Evolutionary conservation across 768 basidiomycete species (phyloP).

Genomic region (Rubroboletus satanas): DNA sequence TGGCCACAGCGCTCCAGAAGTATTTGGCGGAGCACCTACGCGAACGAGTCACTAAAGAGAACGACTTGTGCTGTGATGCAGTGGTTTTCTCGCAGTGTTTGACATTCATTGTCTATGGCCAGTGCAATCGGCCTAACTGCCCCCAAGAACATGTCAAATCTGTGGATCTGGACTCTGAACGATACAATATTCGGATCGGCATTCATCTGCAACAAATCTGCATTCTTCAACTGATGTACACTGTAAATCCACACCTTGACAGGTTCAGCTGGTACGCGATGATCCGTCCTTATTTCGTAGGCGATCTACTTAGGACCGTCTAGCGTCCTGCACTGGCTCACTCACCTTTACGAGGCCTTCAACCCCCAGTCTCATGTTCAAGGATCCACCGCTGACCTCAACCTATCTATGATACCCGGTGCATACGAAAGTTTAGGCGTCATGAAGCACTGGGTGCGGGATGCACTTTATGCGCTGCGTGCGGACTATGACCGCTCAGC

Average conservation of each 20-base stretch:
- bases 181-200: conserved; percentile 40
- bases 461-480: conserved; percentile 35
- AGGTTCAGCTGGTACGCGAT: conserved; percentile 1
- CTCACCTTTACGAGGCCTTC: conserved; percentile 45
- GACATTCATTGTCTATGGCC: neutral
- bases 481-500: neutral
- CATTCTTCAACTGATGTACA: conserved; percentile 36
- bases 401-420: conserved; percentile 37
- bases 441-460: conserved; percentile 45
- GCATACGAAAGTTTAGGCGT: conserved; percentile 33
- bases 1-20: conserved; percentile 22
- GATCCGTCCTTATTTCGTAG: neutral
- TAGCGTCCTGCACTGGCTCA: conserved; percentile 36
- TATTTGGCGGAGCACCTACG: conserved; percentile 27
- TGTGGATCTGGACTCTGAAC: conserved; percentile 20
- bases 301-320: neutral
- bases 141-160: conserved; percentile 33
- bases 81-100: conserved; percentile 41
- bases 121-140: conserved; percentile 35
- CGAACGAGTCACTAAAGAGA: conserved; percentile 29
- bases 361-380: conserved; percentile 44
- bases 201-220: conserved; percentile 48
- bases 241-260: conserved; percentile 3
- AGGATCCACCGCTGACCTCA: conserved; percentile 40
- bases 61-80: conserved; percentile 28